Percentiles rank a stretch among this genome's conserved stretches.
These are phyloP conservation scores for Scheffersomyces parashehatae DNA, from an alignment of 1,139 yeast species.

Conservation along the genomic window DNA sequence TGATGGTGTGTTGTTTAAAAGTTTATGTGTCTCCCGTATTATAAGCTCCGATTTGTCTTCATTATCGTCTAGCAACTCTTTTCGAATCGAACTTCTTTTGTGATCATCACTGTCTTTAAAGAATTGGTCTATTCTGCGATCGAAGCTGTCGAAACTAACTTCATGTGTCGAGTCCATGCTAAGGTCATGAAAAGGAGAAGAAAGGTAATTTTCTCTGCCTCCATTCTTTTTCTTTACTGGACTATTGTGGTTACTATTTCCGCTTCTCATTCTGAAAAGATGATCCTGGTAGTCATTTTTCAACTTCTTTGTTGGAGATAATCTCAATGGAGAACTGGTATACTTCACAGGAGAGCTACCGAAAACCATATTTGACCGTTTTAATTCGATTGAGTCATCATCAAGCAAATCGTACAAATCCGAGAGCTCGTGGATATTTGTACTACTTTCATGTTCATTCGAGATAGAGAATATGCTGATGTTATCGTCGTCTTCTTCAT, in stretches of 20 bases:
- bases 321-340: slow-evolving; percentile 10
- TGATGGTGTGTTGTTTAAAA: slow-evolving; percentile 25
- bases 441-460: too few species aligned
- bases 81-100: not conserved
- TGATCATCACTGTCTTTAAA: not conserved
- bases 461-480: too few species aligned
- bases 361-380: slow-evolving; percentile 10
- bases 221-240: slow-evolving; percentile 11
- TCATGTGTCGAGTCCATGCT: slow-evolving; percentile 3
- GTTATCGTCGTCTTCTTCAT: not conserved
- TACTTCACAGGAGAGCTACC: slow-evolving; percentile 12
- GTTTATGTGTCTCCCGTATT: slow-evolving; percentile 31
- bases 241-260: slow-evolving; percentile 11
- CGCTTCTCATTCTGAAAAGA: slow-evolving; percentile 14
- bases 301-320: slow-evolving; percentile 18
- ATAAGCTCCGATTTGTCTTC: slow-evolving; percentile 25
- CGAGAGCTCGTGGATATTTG: slow-evolving; percentile 6
- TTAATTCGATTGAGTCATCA: slow-evolving; percentile 15
- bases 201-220: not conserved
- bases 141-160: slow-evolving; percentile 3
- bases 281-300: slow-evolving; percentile 22
- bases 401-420: slow-evolving; percentile 14
- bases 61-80: slow-evolving; percentile 8
- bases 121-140: slow-evolving; percentile 2
- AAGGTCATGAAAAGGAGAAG: not conserved